Base-by-base conservation (phyloP, 140 eudicot species). In the Cichorium intybus region DNA sequence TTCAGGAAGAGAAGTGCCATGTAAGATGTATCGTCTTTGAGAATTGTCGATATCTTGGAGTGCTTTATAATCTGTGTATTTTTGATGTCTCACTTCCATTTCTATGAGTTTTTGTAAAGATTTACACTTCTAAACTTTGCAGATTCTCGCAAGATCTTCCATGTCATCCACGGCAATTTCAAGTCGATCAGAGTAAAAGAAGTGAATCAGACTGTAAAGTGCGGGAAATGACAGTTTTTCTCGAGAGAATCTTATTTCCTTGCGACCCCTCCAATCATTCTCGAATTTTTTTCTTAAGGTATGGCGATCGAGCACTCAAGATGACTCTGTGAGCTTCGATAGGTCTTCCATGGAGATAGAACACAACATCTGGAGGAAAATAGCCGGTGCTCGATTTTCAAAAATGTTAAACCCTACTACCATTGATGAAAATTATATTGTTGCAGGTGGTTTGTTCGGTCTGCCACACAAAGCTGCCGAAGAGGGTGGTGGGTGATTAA, bases 131-230 rank as follows among this genome's bases (percentile, higher is more conserved):
- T 91, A 91, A 74, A 87, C 97, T 85, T 75, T 80, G 78, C 97
- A 87, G 47, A 91, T 91, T 50, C 90, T 79, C 21, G 67, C 95
- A 74, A 91, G 87, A 85, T 85, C 96, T 57, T 87, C 95, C 97
- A 91, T 87, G 74, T 91, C 95, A 80, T 91, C 97, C 27, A 91
- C 88, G 3, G 90, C 84, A 56, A 91, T 80, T 61, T 91, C 97
- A 22, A 91, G 91, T 68, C 97, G 82, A 57, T 91, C 97, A 8
- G 96, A 91, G 85, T 91, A 91, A 74, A 90, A 91, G 86, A 91
- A 91, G 76, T 87, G 95, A 66, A 91, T 58, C 68, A 91, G 96
- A 79, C 97, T 84, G 77, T 84, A 91, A 48, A 87, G 84, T 51
- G 97, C 92, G 21, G 88, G 84, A 56, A 82, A 87, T 43, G 97